Evolutionary conservation across 1,284 basidiomycete species (phyloP).

Genomic region (Athelia psychrophila): DNA sequence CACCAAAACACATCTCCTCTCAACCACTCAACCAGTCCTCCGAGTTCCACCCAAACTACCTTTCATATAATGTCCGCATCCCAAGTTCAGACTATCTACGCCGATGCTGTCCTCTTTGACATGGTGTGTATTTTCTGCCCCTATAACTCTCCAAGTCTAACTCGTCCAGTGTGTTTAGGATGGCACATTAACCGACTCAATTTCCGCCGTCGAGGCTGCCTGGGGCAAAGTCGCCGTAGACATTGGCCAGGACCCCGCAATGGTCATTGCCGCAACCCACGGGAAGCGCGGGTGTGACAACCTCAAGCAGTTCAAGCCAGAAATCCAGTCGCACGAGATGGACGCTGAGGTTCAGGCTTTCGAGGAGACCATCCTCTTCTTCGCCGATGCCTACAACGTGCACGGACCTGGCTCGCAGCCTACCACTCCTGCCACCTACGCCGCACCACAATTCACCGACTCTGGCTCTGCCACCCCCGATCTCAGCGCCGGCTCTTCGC

Average conservation of each 20-base stretch:
- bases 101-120: conserved; percentile 70
- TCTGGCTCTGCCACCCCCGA: conserved; percentile 40
- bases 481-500: conserved; percentile 31
- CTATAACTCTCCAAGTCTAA: conserved; percentile 11
- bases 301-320: conserved; percentile 55
- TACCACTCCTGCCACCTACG: conserved; percentile 14
- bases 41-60: too few species aligned
- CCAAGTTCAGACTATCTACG: conserved; percentile 35
- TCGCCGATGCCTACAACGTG: conserved; percentile 62
- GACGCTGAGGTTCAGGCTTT: conserved; percentile 66
- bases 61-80: not conserved
- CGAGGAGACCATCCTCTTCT: conserved; percentile 69
- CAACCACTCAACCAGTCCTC: too few species aligned
- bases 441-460: conserved; percentile 15
- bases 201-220: conserved; percentile 75
- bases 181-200: conserved; percentile 74
- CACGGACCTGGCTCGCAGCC: conserved; percentile 38
- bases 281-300: conserved; percentile 74
- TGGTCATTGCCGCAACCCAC: conserved; percentile 72
- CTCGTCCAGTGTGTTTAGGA: conserved; percentile 39
- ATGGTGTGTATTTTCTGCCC: conserved; percentile 49
- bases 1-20: too few species aligned
- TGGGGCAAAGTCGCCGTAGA: conserved; percentile 76
- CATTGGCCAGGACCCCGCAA: conserved; percentile 61
- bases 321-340: conserved; percentile 60